Base-by-base conservation (phyloP, 257 asterid genomes). In the Rauvolfia tetraphylla region DNA sequence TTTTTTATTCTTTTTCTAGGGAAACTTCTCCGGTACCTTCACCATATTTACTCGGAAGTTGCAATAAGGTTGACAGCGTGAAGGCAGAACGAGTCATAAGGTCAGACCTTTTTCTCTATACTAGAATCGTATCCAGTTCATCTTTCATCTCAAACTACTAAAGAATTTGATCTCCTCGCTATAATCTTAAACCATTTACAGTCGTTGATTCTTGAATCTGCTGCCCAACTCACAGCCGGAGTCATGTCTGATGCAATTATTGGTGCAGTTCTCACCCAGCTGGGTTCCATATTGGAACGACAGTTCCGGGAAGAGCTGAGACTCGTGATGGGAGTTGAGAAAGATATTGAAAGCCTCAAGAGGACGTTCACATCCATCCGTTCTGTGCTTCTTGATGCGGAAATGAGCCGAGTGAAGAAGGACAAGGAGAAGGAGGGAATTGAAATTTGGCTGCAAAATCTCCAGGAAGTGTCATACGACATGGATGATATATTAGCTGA, bases 331-430 rank as follows among this genome's bases (percentile, higher is more conserved):
- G 89, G 90, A 0, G 95, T 83, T 53, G 83, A 75, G 4, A 84
- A 79, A 63, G 85, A 89, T 34, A 59, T 91, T 72, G 51, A 71
- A 36, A 86, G 88, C 14, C 95, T 91, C 41, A 41, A 36, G 33
- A 81, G 74, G 39, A 85, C 87, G 0, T 84, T 89, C 80, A 59
- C 51, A 27, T 65, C 89, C 80, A 85, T 91, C 51, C 79, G 75
- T 56, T 89, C 97, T 8, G 92, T 91, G 4, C 84, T 88, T 23
- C 84, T 58, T 29, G 97, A 89, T 58, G 97, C 97, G 6, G 97
- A 89, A 42, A 91, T 76, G 80, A 79, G 84, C 25, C 97, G 86
- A 67, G 86, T 88, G 14, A 87, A 75, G 54, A 84, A 88, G 0
- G 83, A 83, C 34, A 2, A 75, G 0, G 84, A 85, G 65, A 82